Evolutionary conservation across 2,329 filamentous ascomycete species (phyloP).

Genomic region (Pseudogymnoascus sp.): DNA sequence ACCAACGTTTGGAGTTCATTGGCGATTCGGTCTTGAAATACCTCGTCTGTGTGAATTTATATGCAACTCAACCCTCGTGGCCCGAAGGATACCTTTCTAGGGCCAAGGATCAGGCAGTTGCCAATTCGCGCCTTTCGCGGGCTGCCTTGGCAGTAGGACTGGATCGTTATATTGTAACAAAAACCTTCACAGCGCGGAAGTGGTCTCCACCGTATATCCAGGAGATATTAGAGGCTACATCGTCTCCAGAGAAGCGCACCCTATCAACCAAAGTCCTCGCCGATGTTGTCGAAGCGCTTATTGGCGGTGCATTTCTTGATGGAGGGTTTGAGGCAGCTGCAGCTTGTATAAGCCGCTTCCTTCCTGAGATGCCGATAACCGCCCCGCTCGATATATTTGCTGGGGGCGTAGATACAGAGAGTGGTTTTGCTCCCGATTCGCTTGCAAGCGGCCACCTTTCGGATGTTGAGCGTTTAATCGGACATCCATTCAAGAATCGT

Average conservation of each 20-base stretch:
- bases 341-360: slow-evolving; percentile 57
- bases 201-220: slow-evolving; percentile 63
- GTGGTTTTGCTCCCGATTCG: neutral
- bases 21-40: slow-evolving; percentile 81
- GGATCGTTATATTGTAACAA: slow-evolving; percentile 64
- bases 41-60: slow-evolving; percentile 59
- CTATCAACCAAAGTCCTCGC: slow-evolving; percentile 75
- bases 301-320: slow-evolving; percentile 69
- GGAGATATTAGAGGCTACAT: slow-evolving; percentile 29
- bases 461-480: slow-evolving; percentile 57
- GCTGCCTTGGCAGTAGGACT: slow-evolving; percentile 58
- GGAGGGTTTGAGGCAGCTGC: slow-evolving; percentile 60
- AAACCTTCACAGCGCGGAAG: slow-evolving; percentile 58
- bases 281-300: slow-evolving; percentile 76
- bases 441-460: neutral
- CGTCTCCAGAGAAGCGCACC: slow-evolving; percentile 26
- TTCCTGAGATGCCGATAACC: slow-evolving; percentile 42
- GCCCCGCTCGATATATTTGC: neutral
- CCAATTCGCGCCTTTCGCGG: slow-evolving; percentile 65
- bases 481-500: slow-evolving; percentile 64
- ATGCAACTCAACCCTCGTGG: slow-evolving; percentile 51
- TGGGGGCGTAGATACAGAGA: neutral
- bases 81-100: slow-evolving; percentile 70
- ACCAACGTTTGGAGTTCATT: slow-evolving; percentile 79
- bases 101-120: slow-evolving; percentile 62